These are phyloP conservation scores for Cicer bijugum DNA, from an alignment of 306 rosid species.

Conservation along the genomic window DNA sequence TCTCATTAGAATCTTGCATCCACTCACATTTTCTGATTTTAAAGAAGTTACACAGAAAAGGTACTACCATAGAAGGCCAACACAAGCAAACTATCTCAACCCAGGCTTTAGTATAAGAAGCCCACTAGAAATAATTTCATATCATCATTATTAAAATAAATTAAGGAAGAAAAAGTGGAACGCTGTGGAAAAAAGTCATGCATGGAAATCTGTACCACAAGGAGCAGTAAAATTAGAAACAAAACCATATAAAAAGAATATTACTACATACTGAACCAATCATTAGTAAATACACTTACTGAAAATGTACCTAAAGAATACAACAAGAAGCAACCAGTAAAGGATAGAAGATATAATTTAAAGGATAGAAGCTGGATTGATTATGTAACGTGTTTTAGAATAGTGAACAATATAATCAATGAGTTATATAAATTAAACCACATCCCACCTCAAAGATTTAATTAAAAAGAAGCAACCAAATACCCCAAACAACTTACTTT, in stretches of 20 bases:
- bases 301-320: background rate
- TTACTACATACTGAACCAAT: background rate
- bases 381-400: background rate
- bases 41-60: background rate
- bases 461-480: conserved; percentile 3
- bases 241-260: background rate
- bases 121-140: background rate
- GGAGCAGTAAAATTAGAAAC: background rate
- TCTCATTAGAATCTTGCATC: background rate
- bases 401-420: background rate
- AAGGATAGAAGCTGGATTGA: background rate
- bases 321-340: background rate
- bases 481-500: conserved; percentile 66
- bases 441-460: background rate
- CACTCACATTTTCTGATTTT: conserved; percentile 1
- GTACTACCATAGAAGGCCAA: background rate
- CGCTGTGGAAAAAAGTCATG: background rate
- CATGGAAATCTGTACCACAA: background rate
- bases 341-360: background rate
- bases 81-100: background rate
- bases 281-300: background rate
- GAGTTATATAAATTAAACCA: conserved; percentile 8
- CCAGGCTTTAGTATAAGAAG: background rate
- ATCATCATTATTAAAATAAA: background rate
- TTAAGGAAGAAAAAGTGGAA: background rate